These are phyloP conservation scores for fission yeast (Schizosaccharomyces pombe) DNA, from an alignment of 805 yeast genomes.

Conservation along the genomic window DNA sequence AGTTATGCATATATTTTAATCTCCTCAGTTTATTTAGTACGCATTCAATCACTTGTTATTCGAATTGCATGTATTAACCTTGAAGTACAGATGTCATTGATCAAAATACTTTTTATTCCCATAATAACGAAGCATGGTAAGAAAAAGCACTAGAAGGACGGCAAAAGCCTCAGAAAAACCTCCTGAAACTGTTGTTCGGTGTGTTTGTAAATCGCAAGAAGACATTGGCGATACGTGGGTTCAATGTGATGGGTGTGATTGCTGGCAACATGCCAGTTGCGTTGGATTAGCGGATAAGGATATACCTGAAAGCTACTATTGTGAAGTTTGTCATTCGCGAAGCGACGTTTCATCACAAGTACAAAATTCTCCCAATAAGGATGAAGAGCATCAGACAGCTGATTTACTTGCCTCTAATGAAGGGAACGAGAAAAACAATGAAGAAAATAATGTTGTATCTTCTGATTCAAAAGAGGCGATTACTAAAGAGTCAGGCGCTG, in stretches of 20 bases:
- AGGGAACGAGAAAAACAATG: too few relatives aligned
- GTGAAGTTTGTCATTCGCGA: conserved; percentile 76
- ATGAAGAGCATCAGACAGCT: neutral
- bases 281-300: conserved; percentile 58
- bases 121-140: too few relatives aligned
- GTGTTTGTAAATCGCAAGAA: conserved; percentile 39
- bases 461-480: too few relatives aligned
- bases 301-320: conserved; percentile 85
- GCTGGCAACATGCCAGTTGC: conserved; percentile 95
- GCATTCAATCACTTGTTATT: too few relatives aligned
- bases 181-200: conserved; percentile 22
- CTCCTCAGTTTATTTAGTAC: too few relatives aligned
- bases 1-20: too few relatives aligned
- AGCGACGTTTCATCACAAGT: conserved; percentile 12
- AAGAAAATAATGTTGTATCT: too few relatives aligned
- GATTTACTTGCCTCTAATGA: neutral
- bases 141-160: neutral
- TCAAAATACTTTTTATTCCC: too few relatives aligned
- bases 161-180: neutral
- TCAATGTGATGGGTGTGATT: conserved; percentile 85
- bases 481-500: too few relatives aligned
- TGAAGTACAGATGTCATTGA: too few relatives aligned
- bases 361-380: neutral
- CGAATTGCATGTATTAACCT: too few relatives aligned
- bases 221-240: conserved; percentile 75